A percentile compares a stretch with the other conserved stretches of the same genome.
These are phyloP conservation scores for Limonium bicolor DNA, from an alignment of 148 eudicot genomes.

Conservation along the genomic window DNA sequence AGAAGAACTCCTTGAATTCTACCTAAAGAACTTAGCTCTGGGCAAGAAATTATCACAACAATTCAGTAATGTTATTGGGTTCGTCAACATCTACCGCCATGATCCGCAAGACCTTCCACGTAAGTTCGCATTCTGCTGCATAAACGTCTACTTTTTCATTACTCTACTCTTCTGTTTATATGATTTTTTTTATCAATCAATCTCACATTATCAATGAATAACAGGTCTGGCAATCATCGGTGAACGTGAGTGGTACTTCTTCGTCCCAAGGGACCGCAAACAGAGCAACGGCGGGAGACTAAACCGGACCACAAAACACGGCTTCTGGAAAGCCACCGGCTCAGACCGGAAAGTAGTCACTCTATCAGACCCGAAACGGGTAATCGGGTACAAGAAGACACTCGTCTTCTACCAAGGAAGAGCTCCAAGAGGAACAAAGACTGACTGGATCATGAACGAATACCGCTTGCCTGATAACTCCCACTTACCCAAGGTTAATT, in stretches of 20 bases:
- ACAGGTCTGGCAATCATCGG: conserved; percentile 70
- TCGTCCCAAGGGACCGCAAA: conserved; percentile 70
- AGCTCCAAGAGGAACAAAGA: conserved; percentile 65
- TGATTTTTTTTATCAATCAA: no score
- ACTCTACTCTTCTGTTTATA: no score
- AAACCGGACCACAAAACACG: conserved; percentile 58
- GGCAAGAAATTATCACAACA: conserved; percentile 33
- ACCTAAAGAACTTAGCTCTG: conserved; percentile 35
- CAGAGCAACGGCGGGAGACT: conserved; percentile 74
- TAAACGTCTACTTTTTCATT: no score
- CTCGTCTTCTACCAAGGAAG: conserved; percentile 76
- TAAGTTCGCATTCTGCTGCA: conserved; percentile 3
- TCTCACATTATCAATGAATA: not conserved
- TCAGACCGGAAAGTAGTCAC: conserved; percentile 54
- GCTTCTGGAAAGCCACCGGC: conserved; percentile 97
- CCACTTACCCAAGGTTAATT: conserved; percentile 26
- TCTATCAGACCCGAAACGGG: conserved; percentile 36
- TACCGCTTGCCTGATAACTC: conserved; percentile 52
- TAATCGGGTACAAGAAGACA: conserved; percentile 58
- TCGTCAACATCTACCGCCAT: conserved; percentile 51
- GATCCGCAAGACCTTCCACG: conserved; percentile 77
- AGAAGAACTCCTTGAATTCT: conserved; percentile 68
- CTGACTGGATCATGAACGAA: conserved; percentile 91
- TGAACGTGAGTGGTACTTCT: conserved; percentile 90
- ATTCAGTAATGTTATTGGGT: conserved; percentile 35